phyloP scores from a whole-genome alignment of 2,329 filamentous ascomycete genomes.

The Aspergillus luchuensis region DNA sequence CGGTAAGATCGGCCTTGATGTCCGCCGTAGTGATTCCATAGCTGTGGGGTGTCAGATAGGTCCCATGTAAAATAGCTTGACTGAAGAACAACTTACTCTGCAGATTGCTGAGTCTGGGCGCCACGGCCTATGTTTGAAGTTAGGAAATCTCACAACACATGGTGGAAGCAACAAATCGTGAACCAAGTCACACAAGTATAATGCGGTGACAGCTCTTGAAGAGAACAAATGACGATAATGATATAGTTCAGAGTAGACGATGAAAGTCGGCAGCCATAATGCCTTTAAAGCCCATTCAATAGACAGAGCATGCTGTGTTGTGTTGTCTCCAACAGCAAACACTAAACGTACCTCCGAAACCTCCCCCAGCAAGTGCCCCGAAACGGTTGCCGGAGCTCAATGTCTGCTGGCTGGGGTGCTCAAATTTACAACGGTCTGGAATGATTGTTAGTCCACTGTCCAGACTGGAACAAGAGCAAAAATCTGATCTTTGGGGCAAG shows the following conservation, averaged over 20 bases:
- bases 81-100: constrained; percentile 25
- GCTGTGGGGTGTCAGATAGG: constrained; percentile 30
- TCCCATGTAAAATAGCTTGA: not conserved
- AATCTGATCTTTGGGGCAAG: not conserved
- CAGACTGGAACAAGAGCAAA: not conserved
- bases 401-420: constrained; percentile 54
- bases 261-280: too few relatives aligned
- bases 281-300: too few relatives aligned
- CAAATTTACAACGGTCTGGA: constrained; percentile 60
- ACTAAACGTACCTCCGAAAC: constrained; percentile 43
- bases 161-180: not conserved
- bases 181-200: not conserved
- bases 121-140: not conserved
- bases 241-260: not conserved
- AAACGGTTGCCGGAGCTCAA: constrained; percentile 60
- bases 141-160: not conserved
- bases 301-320: not conserved
- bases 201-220: not conserved
- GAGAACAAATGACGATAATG: not conserved
- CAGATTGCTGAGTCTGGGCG: constrained; percentile 18
- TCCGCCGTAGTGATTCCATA: constrained; percentile 59
- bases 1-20: constrained; percentile 67
- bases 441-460: constrained; percentile 19
- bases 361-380: constrained; percentile 47
- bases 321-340: not conserved